Base-by-base conservation (phyloP, 345 rosid genomes). In the Diplotaxis tenuifolia region DNA sequence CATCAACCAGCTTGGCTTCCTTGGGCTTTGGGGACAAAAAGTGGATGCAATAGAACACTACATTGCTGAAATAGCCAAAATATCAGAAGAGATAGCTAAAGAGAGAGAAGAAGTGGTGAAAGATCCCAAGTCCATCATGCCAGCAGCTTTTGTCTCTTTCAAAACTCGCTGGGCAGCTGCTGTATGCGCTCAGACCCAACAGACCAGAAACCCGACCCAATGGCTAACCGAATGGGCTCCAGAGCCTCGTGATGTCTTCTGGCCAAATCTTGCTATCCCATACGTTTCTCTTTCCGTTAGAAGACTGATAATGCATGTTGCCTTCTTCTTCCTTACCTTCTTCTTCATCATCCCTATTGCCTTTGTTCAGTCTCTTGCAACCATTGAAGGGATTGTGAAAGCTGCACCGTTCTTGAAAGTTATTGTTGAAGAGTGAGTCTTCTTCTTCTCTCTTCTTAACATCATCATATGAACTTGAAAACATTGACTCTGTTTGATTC, bases 171-270 rank as follows among this genome's bases (percentile, higher is more conserved):
- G 99, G 99, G 98, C 89, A 72, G 94, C 99, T 9, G 99, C 97
- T 61, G 97, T 95, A 54, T 92, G 99, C 82, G 97, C 98, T 79
- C 99, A 92, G 79, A 95, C 99, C 2, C 96, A 90, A 76, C 99
- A 95, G 80, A 80, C 89, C 15, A 81, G 96, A 67, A 85, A 95
- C 68, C 99, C 99, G 2, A 92, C 98, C 28, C 69, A 76, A 18
- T 95, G 99, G 99, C 82, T 95, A 67, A 90, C 99, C 14, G 92
- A 92, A 29, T 95, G 99, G 99, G 98, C 99, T 62, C 82, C 97
- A 0, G 99, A 95, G 79, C 99, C 99, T 18, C 91, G 96, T 9
- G 99, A 95, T 77, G 90, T 95, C 2, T 92, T 73, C 67, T 95
- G 99, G 99, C 36, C 75, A 11, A 95, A 95, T 70, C 87, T 95